Conservation (phyloP, 2,329 filamentous ascomycete genomes). For the Exophiala phaeomuriformis region DNA sequence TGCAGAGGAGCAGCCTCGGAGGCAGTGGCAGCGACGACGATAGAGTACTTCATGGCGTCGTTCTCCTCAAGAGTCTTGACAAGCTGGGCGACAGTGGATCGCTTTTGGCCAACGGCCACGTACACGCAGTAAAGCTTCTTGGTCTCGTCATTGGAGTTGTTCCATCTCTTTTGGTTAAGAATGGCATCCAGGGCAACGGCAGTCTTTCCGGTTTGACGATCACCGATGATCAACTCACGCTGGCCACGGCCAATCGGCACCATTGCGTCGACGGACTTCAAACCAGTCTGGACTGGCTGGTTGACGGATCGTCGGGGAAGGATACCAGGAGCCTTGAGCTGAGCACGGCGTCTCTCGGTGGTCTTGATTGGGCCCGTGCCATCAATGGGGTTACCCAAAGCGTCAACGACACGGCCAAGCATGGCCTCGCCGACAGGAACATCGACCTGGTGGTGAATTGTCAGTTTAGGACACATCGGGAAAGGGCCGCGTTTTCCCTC, state of each 20-base stretch:
- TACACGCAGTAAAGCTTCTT: constrained; percentile 99
- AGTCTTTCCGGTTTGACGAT: constrained; percentile 99
- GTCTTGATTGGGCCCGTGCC: constrained; percentile 96
- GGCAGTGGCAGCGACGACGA: constrained; percentile 90
- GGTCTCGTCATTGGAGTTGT: constrained; percentile 72
- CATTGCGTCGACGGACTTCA: constrained; percentile 99
- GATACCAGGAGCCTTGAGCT: constrained; percentile 98
- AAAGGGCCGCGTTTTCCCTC: constrained; percentile 36
- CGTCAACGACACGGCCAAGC: constrained; percentile 96
- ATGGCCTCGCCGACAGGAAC: constrained; percentile 87
- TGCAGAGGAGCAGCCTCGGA: constrained; percentile 94
- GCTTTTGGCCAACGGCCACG: constrained; percentile 98
- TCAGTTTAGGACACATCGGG: constrained; percentile 19
- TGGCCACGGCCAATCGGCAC: constrained; percentile 99
- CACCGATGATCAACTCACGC: constrained; percentile 99
- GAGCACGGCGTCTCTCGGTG: constrained; percentile 86
- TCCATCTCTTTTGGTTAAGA: constrained; percentile 99
- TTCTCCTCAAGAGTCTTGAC: constrained; percentile 99
- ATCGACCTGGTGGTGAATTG: constrained; percentile 61
- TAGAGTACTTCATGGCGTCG: constrained; percentile 96
- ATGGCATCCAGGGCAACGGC: constrained; percentile 97
- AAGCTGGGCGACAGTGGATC: constrained; percentile 96
- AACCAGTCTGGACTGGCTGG: constrained; percentile 97
- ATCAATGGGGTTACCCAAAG: constrained; percentile 97
- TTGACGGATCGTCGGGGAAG: constrained; percentile 94